Evolutionary conservation across 2,329 filamentous ascomycete genomes (phyloP), one percentile per base, ranked within the genome.

Genomic region (Gnomoniopsis sp.): DNA sequence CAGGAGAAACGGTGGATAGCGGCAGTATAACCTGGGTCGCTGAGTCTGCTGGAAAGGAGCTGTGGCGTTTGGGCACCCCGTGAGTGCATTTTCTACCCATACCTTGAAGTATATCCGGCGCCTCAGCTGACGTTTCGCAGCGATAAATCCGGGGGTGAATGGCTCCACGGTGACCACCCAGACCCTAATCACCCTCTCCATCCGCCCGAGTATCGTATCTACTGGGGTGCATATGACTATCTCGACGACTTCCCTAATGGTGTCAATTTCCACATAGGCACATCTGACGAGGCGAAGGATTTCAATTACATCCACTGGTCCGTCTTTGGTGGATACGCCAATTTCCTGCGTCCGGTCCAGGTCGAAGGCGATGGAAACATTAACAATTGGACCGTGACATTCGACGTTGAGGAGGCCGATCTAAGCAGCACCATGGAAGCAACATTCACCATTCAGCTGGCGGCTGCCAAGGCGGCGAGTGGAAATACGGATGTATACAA

Each of bases 241-340:
- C 73, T 77, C 0, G 70, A 73, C 2, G 84, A 88, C 49, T 88
- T 86, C 64, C 84, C 85, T 0, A 63, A 79, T 0, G 84, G 85
- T 3, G 77, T 88, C 0, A 75, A 72, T 22, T 88, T 82, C 71
- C 77, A 78, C 15, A 78, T 88, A 1, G 84, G 84, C 11, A 69
- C 78, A 65, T 79, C 77, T 60, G 69, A 82, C 26, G 74, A 73
- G 19, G 71, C 70, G 0, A 68, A 71, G 12, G 82, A 85, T 64
- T 74, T 86, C 60, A 88, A 88, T 69, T 87, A 87, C 57, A 80
- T 87, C 3, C 86, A 88, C 67, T 88, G 85, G 86, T 82, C 79
- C 58, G 83, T 85, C 10, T 87, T 85, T 64, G 84, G 84, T 1
- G 80, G 81, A 6, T 72, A 80, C 30, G 81, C 74, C 1, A 80